Evolutionary conservation across 2,329 filamentous ascomycete species (phyloP).

Genomic region (Trichoderma sp.): DNA sequence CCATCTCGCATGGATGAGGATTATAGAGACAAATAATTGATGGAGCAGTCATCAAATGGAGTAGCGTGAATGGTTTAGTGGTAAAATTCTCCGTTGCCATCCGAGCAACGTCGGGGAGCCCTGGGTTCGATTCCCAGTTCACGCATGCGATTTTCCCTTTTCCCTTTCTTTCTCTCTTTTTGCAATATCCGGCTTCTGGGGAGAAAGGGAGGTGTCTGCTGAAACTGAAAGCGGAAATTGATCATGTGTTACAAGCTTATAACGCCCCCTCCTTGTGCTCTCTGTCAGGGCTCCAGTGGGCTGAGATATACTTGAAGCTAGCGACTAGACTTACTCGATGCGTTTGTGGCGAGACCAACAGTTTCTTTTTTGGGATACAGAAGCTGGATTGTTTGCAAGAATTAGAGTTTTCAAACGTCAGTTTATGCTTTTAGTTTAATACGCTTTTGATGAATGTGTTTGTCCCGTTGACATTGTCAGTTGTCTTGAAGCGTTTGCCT

Average conservation of each 20-base stretch:
- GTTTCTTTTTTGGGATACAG: neutral
- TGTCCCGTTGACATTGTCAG: neutral
- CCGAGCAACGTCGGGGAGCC: slow-evolving; percentile 31
- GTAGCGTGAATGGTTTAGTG: slow-evolving; percentile 30
- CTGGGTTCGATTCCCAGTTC: slow-evolving; percentile 36
- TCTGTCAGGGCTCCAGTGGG: neutral
- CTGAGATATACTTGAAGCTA: neutral
- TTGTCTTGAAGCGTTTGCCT: neutral
- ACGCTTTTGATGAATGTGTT: too few species aligned
- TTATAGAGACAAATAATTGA: neutral
- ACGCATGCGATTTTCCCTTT: slow-evolving; percentile 25
- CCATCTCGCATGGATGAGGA: slow-evolving; percentile 29
- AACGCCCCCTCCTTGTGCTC: too few species aligned
- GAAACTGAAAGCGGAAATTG: neutral
- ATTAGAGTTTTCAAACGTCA: neutral
- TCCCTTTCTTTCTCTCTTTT: neutral
- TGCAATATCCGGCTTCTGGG: neutral
- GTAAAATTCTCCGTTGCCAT: slow-evolving; percentile 37
- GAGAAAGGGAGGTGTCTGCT: too few species aligned
- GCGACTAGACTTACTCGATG: neutral
- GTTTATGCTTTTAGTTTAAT: neutral
- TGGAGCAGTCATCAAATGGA: neutral
- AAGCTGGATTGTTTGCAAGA: neutral
- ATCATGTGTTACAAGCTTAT: neutral
- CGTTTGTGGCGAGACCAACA: neutral